Evolutionary conservation across 2,329 filamentous ascomycete genomes (phyloP).

Genomic region (Cercospora brassicicola): DNA sequence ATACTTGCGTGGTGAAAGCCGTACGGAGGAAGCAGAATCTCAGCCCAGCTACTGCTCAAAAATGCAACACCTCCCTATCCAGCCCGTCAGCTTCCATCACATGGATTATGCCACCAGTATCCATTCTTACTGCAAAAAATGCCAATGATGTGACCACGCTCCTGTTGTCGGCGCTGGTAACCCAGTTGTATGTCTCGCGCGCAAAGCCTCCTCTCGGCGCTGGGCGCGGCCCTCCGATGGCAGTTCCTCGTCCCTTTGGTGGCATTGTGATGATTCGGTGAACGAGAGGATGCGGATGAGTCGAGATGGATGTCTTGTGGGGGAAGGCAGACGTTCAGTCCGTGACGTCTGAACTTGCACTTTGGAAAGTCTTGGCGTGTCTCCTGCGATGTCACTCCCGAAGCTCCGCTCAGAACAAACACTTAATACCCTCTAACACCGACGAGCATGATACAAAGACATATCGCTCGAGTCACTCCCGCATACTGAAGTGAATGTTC

Average conservation of each 20-base stretch:
- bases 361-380: not conserved
- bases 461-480: not conserved
- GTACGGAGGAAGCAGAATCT: conserved; percentile 53
- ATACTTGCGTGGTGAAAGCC: conserved; percentile 14
- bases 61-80: conserved; percentile 47
- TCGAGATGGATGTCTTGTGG: not conserved
- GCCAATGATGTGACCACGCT: conserved; percentile 50
- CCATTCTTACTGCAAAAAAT: conserved; percentile 52
- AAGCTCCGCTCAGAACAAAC: conserved; percentile 1
- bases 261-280: conserved; percentile 5
- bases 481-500: not conserved
- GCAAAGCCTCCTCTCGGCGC: conserved; percentile 41
- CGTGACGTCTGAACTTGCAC: conserved; percentile 5
- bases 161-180: conserved; percentile 53
- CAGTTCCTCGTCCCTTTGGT: conserved; percentile 25
- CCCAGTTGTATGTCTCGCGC: conserved; percentile 41
- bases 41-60: conserved; percentile 55
- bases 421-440: not conserved
- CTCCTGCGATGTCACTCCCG: not conserved
- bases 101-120: conserved; percentile 24
- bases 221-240: conserved; percentile 33
- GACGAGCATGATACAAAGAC: not conserved
- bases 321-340: not conserved
- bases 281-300: not conserved
- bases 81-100: not conserved